phyloP scores from a whole-genome alignment of 169 alveolate genomes.

The Plasmodium inui region DNA sequence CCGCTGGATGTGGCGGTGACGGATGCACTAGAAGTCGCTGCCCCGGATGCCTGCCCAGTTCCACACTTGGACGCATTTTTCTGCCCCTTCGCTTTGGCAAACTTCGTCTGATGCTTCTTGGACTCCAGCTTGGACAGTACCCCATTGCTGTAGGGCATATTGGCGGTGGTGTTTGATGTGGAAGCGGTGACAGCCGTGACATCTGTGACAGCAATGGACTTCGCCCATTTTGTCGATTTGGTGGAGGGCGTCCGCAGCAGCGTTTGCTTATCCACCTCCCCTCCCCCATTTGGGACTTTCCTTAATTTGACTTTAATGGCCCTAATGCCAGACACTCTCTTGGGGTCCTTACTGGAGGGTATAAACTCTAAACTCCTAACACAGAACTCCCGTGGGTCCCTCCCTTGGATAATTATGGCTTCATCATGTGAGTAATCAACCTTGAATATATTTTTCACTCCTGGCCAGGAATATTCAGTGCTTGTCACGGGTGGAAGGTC shows the following conservation, averaged over 20 bases:
- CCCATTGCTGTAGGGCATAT: background rate
- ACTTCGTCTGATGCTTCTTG: background rate
- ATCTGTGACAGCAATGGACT: too few relatives aligned
- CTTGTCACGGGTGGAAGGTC: slow-evolving; percentile 62
- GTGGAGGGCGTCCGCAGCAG: background rate
- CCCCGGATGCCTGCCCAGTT: background rate
- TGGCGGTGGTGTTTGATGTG: background rate
- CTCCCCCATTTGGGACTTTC: background rate
- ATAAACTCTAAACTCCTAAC: slow-evolving; percentile 78
- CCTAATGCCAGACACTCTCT: slow-evolving; percentile 77
- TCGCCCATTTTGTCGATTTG: too few relatives aligned
- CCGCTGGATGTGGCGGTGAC: background rate
- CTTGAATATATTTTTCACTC: slow-evolving; percentile 54
- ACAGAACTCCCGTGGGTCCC: slow-evolving; percentile 82
- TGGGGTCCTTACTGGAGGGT: slow-evolving; percentile 77
- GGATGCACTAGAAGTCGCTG: background rate
- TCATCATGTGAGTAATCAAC: slow-evolving; percentile 83
- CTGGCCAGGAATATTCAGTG: slow-evolving; percentile 75
- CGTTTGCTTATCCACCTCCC: background rate
- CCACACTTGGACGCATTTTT: background rate
- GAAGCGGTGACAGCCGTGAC: background rate
- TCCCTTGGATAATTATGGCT: slow-evolving; percentile 79
- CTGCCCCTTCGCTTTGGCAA: background rate
- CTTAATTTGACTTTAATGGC: slow-evolving; percentile 75
- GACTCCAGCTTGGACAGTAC: background rate